Base-by-base conservation (phyloP, 805 yeast species). In the Starmerella powellii region DNA sequence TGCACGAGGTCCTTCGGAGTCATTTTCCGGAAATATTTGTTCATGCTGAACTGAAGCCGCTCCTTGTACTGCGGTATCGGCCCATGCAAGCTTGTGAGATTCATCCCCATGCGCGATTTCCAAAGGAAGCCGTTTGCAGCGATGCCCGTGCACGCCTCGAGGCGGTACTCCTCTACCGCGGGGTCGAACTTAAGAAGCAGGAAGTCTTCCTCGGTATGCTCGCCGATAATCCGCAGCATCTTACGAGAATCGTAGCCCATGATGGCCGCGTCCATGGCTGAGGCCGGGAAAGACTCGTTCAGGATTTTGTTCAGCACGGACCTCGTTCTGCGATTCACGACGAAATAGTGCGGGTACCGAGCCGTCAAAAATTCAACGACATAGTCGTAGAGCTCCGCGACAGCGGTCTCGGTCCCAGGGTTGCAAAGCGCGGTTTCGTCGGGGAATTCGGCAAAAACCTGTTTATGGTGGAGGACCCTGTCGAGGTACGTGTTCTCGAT, bases 71-170 rank as follows among this genome's bases (percentile, higher is more conserved):
- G 72, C 0, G 91, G 93, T 2, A 81, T 87, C 0, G 87, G 87
- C 2, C 62, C 69, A 55, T 81, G 93, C 45, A 81, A 71, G 36
- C 57, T 62, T 0, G 81, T 71, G 31, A 81, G 59, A 2, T 79
- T 75, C 50, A 65, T 59, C 52, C 75, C 63, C 47, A 72, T 66
- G 48, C 72, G 69, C 8, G 56, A 60, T 4, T 66, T 59, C 4
- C 88, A 87, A 53, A 75, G 74, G 58, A 81, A 81, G 2, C 88
- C 88, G 1, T 79, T 74, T 1, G 88, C 84, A 51, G 78, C 78
- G 6, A 76, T 74, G 19, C 76, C 69, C 3, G 71, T 62, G 6
- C 76, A 73, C 0, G 75, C 76, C 40, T 78, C 64, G 33, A 77
- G 56, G 21, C 69, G 63, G 55, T 78, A 80, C 38, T 41, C 52